Base-by-base conservation (phyloP, 1,284 basidiomycete genomes). In the Tilletiopsis washingtonensis region DNA sequence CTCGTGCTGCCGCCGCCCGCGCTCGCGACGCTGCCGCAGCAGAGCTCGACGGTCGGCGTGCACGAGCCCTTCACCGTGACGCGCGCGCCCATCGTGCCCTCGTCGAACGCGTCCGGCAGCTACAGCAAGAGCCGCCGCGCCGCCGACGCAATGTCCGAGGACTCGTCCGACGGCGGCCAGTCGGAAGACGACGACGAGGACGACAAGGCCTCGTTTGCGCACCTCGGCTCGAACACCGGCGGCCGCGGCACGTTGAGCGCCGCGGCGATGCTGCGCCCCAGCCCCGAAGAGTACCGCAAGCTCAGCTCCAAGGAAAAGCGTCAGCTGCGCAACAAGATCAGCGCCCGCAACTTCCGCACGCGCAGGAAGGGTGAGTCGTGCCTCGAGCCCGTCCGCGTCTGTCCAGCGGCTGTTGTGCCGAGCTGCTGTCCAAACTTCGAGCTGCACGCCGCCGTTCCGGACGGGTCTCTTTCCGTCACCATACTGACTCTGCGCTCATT, bases 251-350 rank as follows among this genome's bases (percentile, higher is more conserved):
- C 17, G 2, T 11, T 39, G 2, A 25, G 29, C 34, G 3, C 51
- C 48, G 34, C 45, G 3, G 32, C 32, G 2, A 34, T 34, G 39
- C 64, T 62, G 46, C 45, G 23, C 23, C 51, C 47, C 14, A 41
- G 26, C 36, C 42, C 51, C 0, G 91, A 96, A 64, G 90, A 93
- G 64, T 96, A 96, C 78, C 85, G 88, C 75, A 94, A 90, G 76
- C 86, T 98, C 79, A 83, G 82, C 17, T 86, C 83, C 71, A 97
- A 96, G 77, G 91, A 97, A 77, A 97, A 97, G 76, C 78, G 93
- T 15, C 93, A 97, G 75, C 78, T 97, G 36, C 77, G 93, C 51
- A 97, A 97, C 78, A 97, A 97, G 82, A 91, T 97, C 57, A 87
- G 84, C 61, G 93, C 93, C 1, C 79, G 91, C 53, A 94, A 93